Evolutionary conservation across 495 filamentous ascomycete species (phyloP).

Genomic region (Thozetella sp.): DNA sequence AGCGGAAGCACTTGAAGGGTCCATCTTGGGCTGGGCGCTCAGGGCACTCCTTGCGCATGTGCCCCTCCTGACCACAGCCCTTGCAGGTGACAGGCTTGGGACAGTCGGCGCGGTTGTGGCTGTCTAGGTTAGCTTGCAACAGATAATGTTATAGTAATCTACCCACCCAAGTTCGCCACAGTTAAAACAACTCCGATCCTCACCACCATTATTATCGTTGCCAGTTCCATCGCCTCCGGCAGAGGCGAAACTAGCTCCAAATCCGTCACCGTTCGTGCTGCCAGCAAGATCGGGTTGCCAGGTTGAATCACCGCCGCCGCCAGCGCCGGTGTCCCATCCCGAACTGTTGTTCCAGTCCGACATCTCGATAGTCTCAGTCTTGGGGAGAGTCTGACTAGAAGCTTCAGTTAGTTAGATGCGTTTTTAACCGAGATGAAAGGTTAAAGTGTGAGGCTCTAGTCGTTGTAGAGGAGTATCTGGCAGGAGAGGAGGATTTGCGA

Average conservation of each 20-base stretch:
- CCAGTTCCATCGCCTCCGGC: slow-evolving; percentile 41
- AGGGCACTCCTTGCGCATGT: slow-evolving; percentile 69
- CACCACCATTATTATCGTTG: slow-evolving; percentile 66
- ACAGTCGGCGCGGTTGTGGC: slow-evolving; percentile 56
- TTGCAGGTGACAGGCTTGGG: slow-evolving; percentile 66
- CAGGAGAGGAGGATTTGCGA: too few species aligned
- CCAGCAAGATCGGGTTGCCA: not conserved
- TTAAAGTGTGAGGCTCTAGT: too few species aligned
- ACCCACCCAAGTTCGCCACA: slow-evolving; percentile 73
- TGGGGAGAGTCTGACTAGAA: too few species aligned
- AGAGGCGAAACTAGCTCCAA: slow-evolving; percentile 11
- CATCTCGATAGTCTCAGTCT: not conserved
- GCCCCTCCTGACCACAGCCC: slow-evolving; percentile 72
- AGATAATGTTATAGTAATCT: not conserved
- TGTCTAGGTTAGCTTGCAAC: slow-evolving; percentile 25
- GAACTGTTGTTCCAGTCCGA: not conserved
- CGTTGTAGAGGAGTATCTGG: too few species aligned
- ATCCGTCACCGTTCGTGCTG: not conserved
- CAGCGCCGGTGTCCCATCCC: not conserved
- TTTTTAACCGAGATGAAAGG: too few species aligned
- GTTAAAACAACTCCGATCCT: slow-evolving; percentile 69
- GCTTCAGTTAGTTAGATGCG: too few species aligned
- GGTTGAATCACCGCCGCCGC: not conserved
- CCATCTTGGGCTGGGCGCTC: slow-evolving; percentile 52
- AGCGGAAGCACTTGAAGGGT: slow-evolving; percentile 57